Base-by-base conservation (phyloP, 768 basidiomycete genomes). In the Roridomyces roridus region DNA sequence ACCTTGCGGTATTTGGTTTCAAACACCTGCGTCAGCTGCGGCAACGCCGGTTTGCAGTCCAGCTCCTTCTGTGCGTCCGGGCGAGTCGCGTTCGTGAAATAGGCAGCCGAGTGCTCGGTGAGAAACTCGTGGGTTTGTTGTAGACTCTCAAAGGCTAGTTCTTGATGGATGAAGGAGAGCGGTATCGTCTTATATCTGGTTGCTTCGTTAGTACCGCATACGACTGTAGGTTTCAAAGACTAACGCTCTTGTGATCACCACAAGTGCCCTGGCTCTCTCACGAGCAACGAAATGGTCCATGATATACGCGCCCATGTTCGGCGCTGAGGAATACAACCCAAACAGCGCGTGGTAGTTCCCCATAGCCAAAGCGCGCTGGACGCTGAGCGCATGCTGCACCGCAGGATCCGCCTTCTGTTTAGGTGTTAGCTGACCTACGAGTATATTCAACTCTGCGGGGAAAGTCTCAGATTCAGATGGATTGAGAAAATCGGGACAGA, bases 281-380 rank as follows among this genome's bases (percentile, higher is more conserved):
- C 97, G 84, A 67, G 88, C 86, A 67, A 98, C 90, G 72, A 98
- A 98, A 72, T 98, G 95, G 74, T 98, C 97, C 93, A 99, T 97
- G 68, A 99, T 94, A 73, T 98, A 98, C 50, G 86, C 95, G 35
- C 94, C 94, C 97, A 98, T 98, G 69, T 96, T 95, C 24, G 95
- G 94, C 40, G 94, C 93, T 50, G 80, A 79, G 66, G 83, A 66
- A 74, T 92, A 98, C 54, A 94, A 76, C 51, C 86, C 85, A 77
- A 98, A 98, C 64, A 99, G 82, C 37, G 86, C 83, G 73, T 94
- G 92, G 74, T 98, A 99, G 71, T 98, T 99, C 68, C 91, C 92
- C 75, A 92, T 92, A 42, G 95, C 85, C 56, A 95, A 74, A 18
- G 95, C 92, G 48, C 90, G 87, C 70, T 95, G 94, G 54, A 98